Conservation (phyloP, 148 eudicot species). For the Fallopia convolvulus region DNA sequence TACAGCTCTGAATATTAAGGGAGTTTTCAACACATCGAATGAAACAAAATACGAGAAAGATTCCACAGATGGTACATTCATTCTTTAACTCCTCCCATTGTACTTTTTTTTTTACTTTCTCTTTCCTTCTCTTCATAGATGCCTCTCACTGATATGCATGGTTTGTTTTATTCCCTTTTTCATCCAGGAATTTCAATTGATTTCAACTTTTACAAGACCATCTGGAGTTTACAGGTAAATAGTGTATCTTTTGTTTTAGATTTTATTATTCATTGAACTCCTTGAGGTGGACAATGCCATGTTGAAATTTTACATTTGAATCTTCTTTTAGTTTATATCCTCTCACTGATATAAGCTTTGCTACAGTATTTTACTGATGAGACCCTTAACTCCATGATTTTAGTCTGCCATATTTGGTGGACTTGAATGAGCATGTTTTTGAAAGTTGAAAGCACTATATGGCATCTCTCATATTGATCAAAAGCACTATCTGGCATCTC, state of each 20-base stretch:
- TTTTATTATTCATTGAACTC: background rate
- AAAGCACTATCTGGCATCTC: background rate
- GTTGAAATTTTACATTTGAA: background rate
- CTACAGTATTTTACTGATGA: background rate
- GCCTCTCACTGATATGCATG: constrained; percentile 11
- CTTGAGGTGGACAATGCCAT: background rate
- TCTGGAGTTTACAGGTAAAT: constrained; percentile 97
- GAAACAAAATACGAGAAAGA: constrained; percentile 92
- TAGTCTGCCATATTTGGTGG: background rate
- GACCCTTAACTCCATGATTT: background rate
- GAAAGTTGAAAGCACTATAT: background rate
- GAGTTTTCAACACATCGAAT: constrained; percentile 95
- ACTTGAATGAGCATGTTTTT: background rate
- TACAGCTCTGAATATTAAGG: constrained; percentile 98
- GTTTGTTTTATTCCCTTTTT: constrained; percentile 12
- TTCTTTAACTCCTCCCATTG: background rate
- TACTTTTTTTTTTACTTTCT: background rate
- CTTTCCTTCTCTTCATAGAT: background rate
- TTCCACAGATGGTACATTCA: constrained; percentile 59
- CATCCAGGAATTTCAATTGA: constrained; percentile 79
- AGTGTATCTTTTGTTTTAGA: background rate
- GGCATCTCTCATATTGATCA: background rate
- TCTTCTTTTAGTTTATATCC: background rate
- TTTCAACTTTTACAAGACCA: constrained; percentile 97
- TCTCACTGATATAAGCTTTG: background rate